Evolutionary conservation across 139 green algal species (phyloP), one percentile per base, ranked within the genome.

Genomic region (Ettlia oleoabundans): DNA sequence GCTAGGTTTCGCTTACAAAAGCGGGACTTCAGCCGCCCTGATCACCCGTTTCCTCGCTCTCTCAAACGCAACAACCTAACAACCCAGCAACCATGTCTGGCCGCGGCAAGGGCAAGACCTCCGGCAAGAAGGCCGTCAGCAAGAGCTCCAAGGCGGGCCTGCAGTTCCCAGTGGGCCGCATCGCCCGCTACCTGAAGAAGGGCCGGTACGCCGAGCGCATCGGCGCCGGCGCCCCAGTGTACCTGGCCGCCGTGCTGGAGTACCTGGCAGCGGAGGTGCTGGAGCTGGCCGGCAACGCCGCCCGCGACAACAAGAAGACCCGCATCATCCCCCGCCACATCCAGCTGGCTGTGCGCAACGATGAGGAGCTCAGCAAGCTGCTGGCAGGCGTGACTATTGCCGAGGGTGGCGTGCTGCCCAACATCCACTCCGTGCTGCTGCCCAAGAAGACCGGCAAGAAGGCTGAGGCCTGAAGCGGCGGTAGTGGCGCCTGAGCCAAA

Each of bases 361-460:
- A 98, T 71, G 95, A 98, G 91, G 95, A 98, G 92, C 93, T 98
- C 76, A 87, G 73, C 92, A 98, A 98, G 93, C 93, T 98, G 77
- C 89, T 97, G 13, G 88, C 89, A 21, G 84, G 78, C 38, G 93
- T 95, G 35, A 96, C 93, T 74, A 96, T 97, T 77, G 90, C 94
- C 32, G 69, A 89, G 47, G 94, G 94, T 73, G 94, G 94, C 88
- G 94, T 97, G 42, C 85, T 97, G 67, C 94, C 94, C 84, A 97
- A 96, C 91, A 97, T 97, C 86, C 94, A 97, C 86, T 86, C 80
- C 35, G 92, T 97, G 33, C 87, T 97, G 42, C 90, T 97, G 68
- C 92, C 92, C 66, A 96, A 97, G 93, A 96, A 94, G 85, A 92
- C 81, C 78, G 90, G 85, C 87, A 94, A 96, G 91, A 94, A 95